Percentiles rank a stretch among this genome's conserved stretches.
Evolutionary conservation across 257 asterid species (phyloP).

Genomic region (Paraleonurus japonicus): DNA sequence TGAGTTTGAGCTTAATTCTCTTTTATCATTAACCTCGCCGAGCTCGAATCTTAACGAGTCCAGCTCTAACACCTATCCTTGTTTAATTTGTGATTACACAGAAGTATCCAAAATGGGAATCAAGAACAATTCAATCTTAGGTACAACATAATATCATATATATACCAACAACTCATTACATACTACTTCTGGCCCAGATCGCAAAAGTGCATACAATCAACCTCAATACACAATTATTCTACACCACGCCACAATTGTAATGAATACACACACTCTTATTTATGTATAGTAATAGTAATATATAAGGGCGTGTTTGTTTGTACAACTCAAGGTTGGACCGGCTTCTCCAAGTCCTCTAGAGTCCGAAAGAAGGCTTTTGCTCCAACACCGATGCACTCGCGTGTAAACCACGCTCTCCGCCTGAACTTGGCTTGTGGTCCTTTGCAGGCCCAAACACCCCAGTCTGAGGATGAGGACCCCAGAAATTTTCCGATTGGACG

Average conservation of each 20-base stretch:
- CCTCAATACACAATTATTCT: conserved; percentile 13
- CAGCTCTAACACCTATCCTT: no score
- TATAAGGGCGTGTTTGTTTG: not conserved
- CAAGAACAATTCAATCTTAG: not conserved
- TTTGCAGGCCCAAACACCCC: conserved; percentile 81
- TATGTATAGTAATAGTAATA: not conserved
- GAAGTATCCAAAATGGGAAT: not conserved
- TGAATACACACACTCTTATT: conserved; percentile 8
- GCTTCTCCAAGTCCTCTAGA: conserved; percentile 83
- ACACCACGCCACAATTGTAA: not conserved
- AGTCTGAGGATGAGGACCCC: conserved; percentile 86
- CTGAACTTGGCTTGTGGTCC: conserved; percentile 32
- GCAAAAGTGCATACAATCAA: not conserved
- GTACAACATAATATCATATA: conserved; percentile 6
- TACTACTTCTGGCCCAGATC: not conserved
- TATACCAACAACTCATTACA: not conserved
- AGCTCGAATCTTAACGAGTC: no score
- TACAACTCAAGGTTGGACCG: conserved; percentile 36
- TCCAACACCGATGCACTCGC: conserved; percentile 57
- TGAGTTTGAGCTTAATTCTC: no score
- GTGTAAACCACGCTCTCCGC: conserved; percentile 29
- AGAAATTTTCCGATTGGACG: conserved; percentile 48
- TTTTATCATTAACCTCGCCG: no score
- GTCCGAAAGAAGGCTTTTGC: conserved; percentile 84
- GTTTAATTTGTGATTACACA: not conserved